These are phyloP conservation scores for button mushroom (Agaricus bisporus) DNA, from an alignment of 768 basidiomycete species.

Conservation along the genomic window DNA sequence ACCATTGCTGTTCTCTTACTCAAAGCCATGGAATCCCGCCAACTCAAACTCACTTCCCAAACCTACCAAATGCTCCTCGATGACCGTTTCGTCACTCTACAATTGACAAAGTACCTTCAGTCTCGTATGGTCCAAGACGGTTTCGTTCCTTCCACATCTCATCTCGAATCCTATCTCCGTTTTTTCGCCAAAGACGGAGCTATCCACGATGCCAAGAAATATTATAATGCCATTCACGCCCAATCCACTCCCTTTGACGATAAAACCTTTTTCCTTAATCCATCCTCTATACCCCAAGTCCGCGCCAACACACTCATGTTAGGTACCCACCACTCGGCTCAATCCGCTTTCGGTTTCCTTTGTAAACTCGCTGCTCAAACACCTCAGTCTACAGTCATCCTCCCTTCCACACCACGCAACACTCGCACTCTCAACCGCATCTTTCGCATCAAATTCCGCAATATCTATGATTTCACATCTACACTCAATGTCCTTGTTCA, in stretches of 20 bases:
- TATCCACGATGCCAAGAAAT: conserved; percentile 34
- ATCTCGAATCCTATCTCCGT: conserved; percentile 44
- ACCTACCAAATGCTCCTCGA: conserved; percentile 41
- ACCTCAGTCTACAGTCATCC: neutral
- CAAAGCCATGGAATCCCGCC: conserved; percentile 39
- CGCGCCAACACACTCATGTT: conserved; percentile 39
- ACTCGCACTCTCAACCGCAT: conserved; percentile 1
- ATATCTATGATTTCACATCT: conserved; percentile 43
- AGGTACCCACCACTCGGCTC: conserved; percentile 31
- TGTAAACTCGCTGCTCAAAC: conserved; percentile 20
- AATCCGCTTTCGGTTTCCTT: conserved; percentile 43
- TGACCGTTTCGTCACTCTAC: conserved; percentile 44
- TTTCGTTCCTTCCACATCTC: conserved; percentile 30
- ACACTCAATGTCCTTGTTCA: conserved; percentile 37
- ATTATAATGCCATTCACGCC: conserved; percentile 31
- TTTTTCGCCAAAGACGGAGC: conserved; percentile 39
- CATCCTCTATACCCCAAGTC: conserved; percentile 16
- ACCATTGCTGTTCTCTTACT: conserved; percentile 35
- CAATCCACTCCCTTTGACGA: conserved; percentile 2
- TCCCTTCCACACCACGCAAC: neutral
- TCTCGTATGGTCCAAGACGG: conserved; percentile 35
- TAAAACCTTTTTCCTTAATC: conserved; percentile 2
- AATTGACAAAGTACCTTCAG: conserved; percentile 42
- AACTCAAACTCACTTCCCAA: conserved; percentile 30
- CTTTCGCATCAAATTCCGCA: conserved; percentile 13